Evolutionary conservation across 805 yeast genomes (phyloP), one percentile per base, ranked within the genome.

Genomic region (Kregervanrija delftensis): DNA sequence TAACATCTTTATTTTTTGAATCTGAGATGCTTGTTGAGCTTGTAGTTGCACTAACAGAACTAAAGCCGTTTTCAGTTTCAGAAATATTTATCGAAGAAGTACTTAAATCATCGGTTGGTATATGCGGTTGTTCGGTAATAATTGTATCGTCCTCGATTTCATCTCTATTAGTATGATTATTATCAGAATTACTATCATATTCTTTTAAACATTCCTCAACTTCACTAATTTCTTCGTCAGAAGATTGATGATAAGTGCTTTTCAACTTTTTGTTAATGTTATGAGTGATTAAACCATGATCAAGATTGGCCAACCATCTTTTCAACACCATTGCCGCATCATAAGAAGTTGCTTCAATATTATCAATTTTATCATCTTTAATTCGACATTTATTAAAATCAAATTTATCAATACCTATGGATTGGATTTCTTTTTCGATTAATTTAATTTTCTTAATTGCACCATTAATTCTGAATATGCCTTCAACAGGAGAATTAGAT

Each of bases 391-490:
- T 22, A 11, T 47, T 17, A 37, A 58, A 56, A 11, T 52, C 46
- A 45, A 50, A 55, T 14, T 37, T 13, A 37, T 50, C 52, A 10
- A 57, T 37, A 36, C 60, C 58, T n/a, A 48, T 40, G 4, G 49
- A 53, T 28, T 49, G 44, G 17, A 66, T 53, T 39, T 47, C 43
- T 5, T 40, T 8, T 43, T 66, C 70, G 39, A 65, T 52, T 15
- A 44, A 36, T 40, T 59, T 61, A 32, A 64, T 58, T 41, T 64
- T 65, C 37, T 58, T 58, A 31, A 66, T 50, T 11, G 66, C 56
- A 6, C 68, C 67, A 47, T 65, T 65, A 45, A 66, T 59, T 47
- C 70, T 49, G 46, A 66, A 66, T n/a, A 65, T 52, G 11, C 70
- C 70, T 49, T 66, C 67, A 4, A 55, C 50, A 4, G 57, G 59